Conservation (phyloP, 768 basidiomycete species). For the Kwoniella pini region DNA sequence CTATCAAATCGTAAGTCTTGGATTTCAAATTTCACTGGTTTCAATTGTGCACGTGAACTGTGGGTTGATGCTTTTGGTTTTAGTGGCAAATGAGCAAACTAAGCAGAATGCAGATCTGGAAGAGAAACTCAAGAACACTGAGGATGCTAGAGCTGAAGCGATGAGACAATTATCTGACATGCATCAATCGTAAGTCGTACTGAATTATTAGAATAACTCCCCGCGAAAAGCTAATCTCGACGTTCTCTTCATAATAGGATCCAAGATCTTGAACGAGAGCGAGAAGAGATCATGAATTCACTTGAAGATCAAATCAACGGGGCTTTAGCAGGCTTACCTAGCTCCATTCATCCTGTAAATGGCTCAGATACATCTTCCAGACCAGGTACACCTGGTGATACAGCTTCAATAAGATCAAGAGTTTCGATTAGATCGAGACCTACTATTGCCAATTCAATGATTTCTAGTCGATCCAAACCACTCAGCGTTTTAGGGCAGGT, state of each 20-base stretch:
- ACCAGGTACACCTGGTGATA: constrained; percentile 17
- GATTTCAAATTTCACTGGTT: no score
- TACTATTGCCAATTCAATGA: constrained; percentile 3
- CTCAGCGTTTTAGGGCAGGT: constrained; percentile 10
- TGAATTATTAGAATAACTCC: no score
- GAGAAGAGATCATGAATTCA: constrained; percentile 50
- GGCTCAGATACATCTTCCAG: constrained; percentile 2
- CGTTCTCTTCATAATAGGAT: constrained; percentile 28
- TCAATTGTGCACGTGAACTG: no score
- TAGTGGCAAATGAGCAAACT: constrained; percentile 26
- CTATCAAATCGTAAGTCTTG: constrained; percentile 62
- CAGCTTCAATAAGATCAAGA: constrained; percentile 2
- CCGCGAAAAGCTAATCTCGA: background rate
- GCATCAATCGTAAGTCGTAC: constrained; percentile 69
- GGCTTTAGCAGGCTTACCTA: constrained; percentile 30
- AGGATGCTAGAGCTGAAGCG: constrained; percentile 76
- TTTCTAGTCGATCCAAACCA: background rate
- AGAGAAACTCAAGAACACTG: constrained; percentile 70
- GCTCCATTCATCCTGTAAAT: background rate
- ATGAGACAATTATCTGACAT: constrained; percentile 77
- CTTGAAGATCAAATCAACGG: constrained; percentile 46
- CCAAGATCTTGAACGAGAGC: constrained; percentile 51
- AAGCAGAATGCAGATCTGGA: constrained; percentile 32
- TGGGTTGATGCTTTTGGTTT: background rate
- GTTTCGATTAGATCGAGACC: background rate